Conservation (phyloP, 768 basidiomycete genomes). For the Pleurotus djamor region DNA sequence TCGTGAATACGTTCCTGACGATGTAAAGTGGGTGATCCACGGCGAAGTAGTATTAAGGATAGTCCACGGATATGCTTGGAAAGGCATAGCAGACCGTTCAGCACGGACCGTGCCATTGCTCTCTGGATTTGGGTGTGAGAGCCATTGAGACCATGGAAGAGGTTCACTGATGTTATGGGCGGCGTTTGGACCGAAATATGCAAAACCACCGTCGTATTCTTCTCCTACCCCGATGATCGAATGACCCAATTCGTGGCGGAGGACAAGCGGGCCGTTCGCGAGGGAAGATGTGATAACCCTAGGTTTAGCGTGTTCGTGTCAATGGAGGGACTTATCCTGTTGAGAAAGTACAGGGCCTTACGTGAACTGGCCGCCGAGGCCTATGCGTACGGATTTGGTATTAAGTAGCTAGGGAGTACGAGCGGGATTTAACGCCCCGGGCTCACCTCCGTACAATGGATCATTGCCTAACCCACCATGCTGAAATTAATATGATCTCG, state of each 20-base stretch:
- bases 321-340: background rate
- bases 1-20: slow-evolving; percentile 61
- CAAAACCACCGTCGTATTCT: slow-evolving; percentile 79
- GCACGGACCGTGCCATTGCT: slow-evolving; percentile 29
- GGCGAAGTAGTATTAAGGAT: slow-evolving; percentile 58
- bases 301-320: slow-evolving; percentile 1
- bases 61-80: slow-evolving; percentile 77
- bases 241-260: slow-evolving; percentile 80
- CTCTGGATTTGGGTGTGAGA: slow-evolving; percentile 30
- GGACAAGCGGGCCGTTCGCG: slow-evolving; percentile 70
- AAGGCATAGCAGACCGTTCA: slow-evolving; percentile 72
- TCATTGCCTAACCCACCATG: slow-evolving; percentile 55
- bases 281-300: slow-evolving; percentile 77
- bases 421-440: background rate
- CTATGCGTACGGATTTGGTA: slow-evolving; percentile 26
- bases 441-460: slow-evolving; percentile 72
- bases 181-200: slow-evolving; percentile 71
- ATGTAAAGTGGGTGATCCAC: slow-evolving; percentile 60
- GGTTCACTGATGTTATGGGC: slow-evolving; percentile 36
- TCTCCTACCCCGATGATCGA: slow-evolving; percentile 79
- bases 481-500: no score
- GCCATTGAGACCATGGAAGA: slow-evolving; percentile 74
- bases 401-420: background rate
- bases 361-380: slow-evolving; percentile 79
- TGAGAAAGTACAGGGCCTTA: slow-evolving; percentile 27